Base-by-base conservation (phyloP, 805 yeast genomes). In the Barnettozyma siamensis region DNA sequence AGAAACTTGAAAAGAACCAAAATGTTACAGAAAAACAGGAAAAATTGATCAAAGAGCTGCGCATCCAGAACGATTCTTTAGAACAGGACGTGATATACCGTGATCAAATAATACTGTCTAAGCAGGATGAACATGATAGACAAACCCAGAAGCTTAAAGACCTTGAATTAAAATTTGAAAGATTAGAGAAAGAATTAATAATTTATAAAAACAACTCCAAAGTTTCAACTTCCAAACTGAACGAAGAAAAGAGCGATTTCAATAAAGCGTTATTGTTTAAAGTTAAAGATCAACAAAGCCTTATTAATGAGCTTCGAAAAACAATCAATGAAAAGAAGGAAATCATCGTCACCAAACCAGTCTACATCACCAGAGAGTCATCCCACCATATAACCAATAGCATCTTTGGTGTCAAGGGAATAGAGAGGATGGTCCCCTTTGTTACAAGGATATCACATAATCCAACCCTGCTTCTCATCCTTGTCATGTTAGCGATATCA, bases 1-100 rank as follows among this genome's bases (percentile, higher is more conserved):
- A 43, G 19, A 39, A 44, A 8, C 31, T 50, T n/a, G 55, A 56
- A 26, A 38, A 37, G 20, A 44, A 40, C 21, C 43, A 52, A 20
- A 13, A 27, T 2, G 36, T 40, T 19, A 18, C 45, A 16, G 33
- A 38, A 24, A 41, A 43, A 37, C 41, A 35, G 13, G 40, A 42
- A 8, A 23, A 15, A 15, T 38, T 38, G 16, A 26, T 48, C 8
- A 43, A 37, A 23, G 45, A 47, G 2, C 33, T 47, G 9, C 21
- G 35, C 9, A 35, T 27, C 2, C 30, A 39, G 5, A 41, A 40
- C 9, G 36, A 33, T 7, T 44, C 43, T 3, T 24, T 52, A 24
- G 58, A 56, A 28, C 51, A 53, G 6, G 60, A 56, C 28, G 47
- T 56, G 1, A 4, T 40, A 0, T 56, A 53, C 39, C 43, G 58